phyloP scores from a whole-genome alignment of 768 basidiomycete species.

The Gautieria morchelliformis region DNA sequence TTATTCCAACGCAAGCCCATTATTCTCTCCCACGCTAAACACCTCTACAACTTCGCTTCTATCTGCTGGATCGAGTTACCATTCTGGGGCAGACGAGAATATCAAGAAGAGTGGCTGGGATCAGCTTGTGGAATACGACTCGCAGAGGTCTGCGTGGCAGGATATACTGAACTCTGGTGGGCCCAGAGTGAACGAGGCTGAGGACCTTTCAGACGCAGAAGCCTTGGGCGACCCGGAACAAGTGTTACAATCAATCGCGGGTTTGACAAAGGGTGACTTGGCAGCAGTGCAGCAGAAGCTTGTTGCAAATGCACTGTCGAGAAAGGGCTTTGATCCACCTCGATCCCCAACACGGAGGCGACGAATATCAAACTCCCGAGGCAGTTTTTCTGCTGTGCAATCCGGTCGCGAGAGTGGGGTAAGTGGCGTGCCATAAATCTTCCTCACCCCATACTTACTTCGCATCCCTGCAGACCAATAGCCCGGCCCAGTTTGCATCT shows the following conservation, averaged over 20 bases:
- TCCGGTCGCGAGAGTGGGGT: conserved; percentile 36
- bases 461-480: conserved; percentile 38
- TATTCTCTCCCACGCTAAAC: conserved; percentile 63
- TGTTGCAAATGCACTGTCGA: conserved; percentile 50
- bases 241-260: conserved; percentile 52
- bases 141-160: conserved; percentile 52
- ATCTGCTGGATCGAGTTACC: conserved; percentile 78
- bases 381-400: conserved; percentile 37
- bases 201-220: conserved; percentile 27
- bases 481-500: conserved; percentile 38
- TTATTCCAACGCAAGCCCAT: conserved; percentile 9
- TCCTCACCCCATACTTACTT: background rate
- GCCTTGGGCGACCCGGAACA: conserved; percentile 47
- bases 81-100: conserved; percentile 61
- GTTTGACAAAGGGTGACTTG: conserved; percentile 64
- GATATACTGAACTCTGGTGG: conserved; percentile 42
- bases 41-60: conserved; percentile 74
- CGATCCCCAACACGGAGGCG: conserved; percentile 60
- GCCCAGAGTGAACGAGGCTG: conserved; percentile 15
- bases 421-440: conserved; percentile 11
- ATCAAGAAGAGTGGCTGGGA: conserved; percentile 33
- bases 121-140: conserved; percentile 44
- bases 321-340: conserved; percentile 50
- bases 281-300: conserved; percentile 67
- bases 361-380: conserved; percentile 74